phyloP scores from a whole-genome alignment of 148 eudicot genomes.

The Euryodendron excelsum region DNA sequence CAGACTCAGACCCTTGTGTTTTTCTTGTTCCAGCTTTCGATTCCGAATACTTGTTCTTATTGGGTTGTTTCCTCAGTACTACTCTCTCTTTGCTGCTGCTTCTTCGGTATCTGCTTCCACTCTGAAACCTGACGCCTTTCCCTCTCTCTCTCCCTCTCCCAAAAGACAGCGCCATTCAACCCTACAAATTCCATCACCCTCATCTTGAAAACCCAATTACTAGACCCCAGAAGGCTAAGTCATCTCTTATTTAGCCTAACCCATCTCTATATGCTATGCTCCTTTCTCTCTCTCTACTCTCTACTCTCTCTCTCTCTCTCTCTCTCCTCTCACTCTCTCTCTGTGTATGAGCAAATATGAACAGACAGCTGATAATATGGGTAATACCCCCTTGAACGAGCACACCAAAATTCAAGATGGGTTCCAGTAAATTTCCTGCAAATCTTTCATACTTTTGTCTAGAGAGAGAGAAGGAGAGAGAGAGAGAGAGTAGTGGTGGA shows the following conservation, averaged over 20 bases:
- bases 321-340: background rate
- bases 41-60: constrained; percentile 14
- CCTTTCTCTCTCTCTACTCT: background rate
- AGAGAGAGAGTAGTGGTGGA: constrained; percentile 6
- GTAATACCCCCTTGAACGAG: background rate
- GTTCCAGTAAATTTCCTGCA: constrained; percentile 7
- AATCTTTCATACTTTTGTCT: constrained; percentile 15
- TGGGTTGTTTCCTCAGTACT: constrained; percentile 8
- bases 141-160: constrained; percentile 23
- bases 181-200: constrained; percentile 39
- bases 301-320: constrained; percentile 8
- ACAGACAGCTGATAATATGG: background rate
- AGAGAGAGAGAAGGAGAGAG: background rate
- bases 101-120: constrained; percentile 16
- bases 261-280: constrained; percentile 19
- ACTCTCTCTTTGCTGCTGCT: background rate
- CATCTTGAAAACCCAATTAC: constrained; percentile 11
- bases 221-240: no score
- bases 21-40: constrained; percentile 60
- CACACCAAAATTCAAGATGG: constrained; percentile 14
- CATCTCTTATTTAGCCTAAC: constrained; percentile 27
- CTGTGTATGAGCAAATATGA: no score
- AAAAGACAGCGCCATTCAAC: constrained; percentile 41
- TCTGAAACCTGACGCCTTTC: constrained; percentile 21
- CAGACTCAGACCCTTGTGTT: constrained; percentile 56